Percentiles rank a stretch among this genome's conserved stretches.
phyloP scores from a whole-genome alignment of 306 rosid genomes.

The Datisca glomerata region DNA sequence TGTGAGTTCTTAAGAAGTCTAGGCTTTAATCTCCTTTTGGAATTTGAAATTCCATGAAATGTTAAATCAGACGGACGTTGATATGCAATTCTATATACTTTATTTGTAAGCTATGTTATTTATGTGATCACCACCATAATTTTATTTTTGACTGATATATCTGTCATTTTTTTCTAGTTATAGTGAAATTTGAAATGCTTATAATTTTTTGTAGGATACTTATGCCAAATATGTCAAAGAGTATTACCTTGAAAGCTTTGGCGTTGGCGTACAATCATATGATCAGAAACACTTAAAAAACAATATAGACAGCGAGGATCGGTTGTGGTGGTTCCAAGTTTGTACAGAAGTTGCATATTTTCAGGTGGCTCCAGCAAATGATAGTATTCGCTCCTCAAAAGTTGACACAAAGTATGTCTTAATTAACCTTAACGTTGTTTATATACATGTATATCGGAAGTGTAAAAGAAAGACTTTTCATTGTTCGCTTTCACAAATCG shows the following conservation, averaged over 20 bases:
- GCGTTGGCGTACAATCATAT: slow-evolving; percentile 33
- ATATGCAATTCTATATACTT: too few relatives aligned
- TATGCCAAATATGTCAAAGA: slow-evolving; percentile 74
- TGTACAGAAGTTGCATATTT: slow-evolving; percentile 93
- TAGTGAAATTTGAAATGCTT: slow-evolving; percentile 16
- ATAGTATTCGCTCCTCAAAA: slow-evolving; percentile 73
- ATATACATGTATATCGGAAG: neutral
- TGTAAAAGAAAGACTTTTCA: neutral
- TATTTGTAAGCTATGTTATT: too few relatives aligned
- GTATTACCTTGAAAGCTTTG: slow-evolving; percentile 37
- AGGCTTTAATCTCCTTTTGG: too few relatives aligned
- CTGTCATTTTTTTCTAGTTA: slow-evolving; percentile 1
- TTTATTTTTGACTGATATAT: too few relatives aligned
- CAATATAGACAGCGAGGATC: slow-evolving; percentile 44
- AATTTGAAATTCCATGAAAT: too few relatives aligned
- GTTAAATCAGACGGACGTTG: too few relatives aligned
- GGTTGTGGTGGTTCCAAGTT: slow-evolving; percentile 99
- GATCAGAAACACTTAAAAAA: slow-evolving; percentile 58
- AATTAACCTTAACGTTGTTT: slow-evolving; percentile 2
- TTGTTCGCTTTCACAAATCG: neutral
- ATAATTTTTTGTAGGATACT: slow-evolving; percentile 40
- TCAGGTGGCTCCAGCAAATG: slow-evolving; percentile 92
- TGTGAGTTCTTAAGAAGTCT: too few relatives aligned
- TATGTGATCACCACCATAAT: too few relatives aligned
- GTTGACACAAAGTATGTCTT: slow-evolving; percentile 55